Percentiles rank a stretch among this genome's conserved stretches.
Conservation (phyloP, 768 basidiomycete species). For the Auriscalpium vulgare region DNA sequence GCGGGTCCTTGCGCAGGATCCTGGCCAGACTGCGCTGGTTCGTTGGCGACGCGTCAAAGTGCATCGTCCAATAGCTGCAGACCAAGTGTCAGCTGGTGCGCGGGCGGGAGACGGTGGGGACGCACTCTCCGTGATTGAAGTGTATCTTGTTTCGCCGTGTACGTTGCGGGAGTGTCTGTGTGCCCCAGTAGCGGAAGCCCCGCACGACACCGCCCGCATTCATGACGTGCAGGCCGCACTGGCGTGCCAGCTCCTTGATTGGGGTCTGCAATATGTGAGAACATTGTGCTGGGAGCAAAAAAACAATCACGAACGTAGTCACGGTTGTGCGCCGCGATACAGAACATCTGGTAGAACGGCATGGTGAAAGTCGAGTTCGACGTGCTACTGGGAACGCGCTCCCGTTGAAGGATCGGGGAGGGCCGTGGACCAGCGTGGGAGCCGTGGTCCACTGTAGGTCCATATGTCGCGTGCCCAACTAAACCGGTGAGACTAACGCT, state of each 20-base stretch:
- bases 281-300: not conserved
- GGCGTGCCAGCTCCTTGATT: slow-evolving; percentile 66
- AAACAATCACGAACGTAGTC: slow-evolving; percentile 51
- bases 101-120: slow-evolving; percentile 17
- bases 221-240: slow-evolving; percentile 65
- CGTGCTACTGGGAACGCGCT: not conserved
- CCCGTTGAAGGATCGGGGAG: not conserved
- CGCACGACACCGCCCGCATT: slow-evolving; percentile 76
- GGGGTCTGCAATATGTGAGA: slow-evolving; percentile 42
- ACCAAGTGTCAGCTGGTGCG: not conserved
- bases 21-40: slow-evolving; percentile 56
- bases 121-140: slow-evolving; percentile 70
- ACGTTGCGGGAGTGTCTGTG: slow-evolving; percentile 60
- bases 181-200: slow-evolving; percentile 69
- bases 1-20: slow-evolving; percentile 70
- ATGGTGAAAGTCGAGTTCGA: slow-evolving; percentile 32
- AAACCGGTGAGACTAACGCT: not conserved
- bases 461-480: not conserved
- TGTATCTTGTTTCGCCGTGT: slow-evolving; percentile 57
- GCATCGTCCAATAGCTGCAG: slow-evolving; percentile 80
- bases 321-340: slow-evolving; percentile 67
- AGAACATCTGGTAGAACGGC: slow-evolving; percentile 86
- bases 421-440: not conserved
- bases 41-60: slow-evolving; percentile 80
- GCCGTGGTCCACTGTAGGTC: not conserved